These are phyloP conservation scores for Colletotrichum siamense DNA, from an alignment of 2,329 filamentous ascomycete genomes.

Conservation along the genomic window DNA sequence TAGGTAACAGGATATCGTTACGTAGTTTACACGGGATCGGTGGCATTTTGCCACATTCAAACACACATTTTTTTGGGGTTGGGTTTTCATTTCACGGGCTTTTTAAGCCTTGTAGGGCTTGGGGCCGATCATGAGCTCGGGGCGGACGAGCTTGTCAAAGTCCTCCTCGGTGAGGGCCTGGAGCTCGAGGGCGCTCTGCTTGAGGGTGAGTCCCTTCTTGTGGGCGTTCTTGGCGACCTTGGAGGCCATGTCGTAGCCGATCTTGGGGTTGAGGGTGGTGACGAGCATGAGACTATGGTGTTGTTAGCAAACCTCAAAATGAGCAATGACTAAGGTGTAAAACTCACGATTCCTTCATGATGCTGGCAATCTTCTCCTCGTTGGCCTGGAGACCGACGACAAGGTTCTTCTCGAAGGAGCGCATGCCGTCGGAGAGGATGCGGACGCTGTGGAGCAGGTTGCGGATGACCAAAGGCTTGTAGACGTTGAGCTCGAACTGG, in stretches of 20 bases:
- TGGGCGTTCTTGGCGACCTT: conserved; percentile 99
- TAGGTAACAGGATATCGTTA: conserved; percentile 21
- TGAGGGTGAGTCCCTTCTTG: conserved; percentile 95
- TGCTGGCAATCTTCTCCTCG: conserved; percentile 86
- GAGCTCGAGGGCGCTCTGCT: conserved; percentile 92
- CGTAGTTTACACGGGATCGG: conserved; percentile 12
- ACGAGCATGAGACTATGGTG: conserved; percentile 88
- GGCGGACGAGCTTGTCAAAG: conserved; percentile 88
- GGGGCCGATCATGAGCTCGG: conserved; percentile 94
- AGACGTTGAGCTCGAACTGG: conserved; percentile 98
- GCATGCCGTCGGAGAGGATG: conserved; percentile 90
- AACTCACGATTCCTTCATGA: conserved; percentile 92
- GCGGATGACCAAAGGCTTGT: conserved; percentile 95
- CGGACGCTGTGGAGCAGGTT: conserved; percentile 93
- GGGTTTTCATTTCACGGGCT: background rate
- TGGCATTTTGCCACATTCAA: background rate
- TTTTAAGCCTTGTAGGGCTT: conserved; percentile 62
- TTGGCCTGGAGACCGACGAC: conserved; percentile 89
- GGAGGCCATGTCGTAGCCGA: conserved; percentile 96
- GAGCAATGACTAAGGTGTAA: background rate
- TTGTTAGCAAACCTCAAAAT: conserved; percentile 23
- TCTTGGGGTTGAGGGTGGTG: conserved; percentile 96
- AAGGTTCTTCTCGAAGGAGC: conserved; percentile 92
- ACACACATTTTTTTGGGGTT: background rate
- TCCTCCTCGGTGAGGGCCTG: conserved; percentile 87